Base-by-base conservation (phyloP, 768 basidiomycete genomes). In the Amanita subjunquillea region DNA sequence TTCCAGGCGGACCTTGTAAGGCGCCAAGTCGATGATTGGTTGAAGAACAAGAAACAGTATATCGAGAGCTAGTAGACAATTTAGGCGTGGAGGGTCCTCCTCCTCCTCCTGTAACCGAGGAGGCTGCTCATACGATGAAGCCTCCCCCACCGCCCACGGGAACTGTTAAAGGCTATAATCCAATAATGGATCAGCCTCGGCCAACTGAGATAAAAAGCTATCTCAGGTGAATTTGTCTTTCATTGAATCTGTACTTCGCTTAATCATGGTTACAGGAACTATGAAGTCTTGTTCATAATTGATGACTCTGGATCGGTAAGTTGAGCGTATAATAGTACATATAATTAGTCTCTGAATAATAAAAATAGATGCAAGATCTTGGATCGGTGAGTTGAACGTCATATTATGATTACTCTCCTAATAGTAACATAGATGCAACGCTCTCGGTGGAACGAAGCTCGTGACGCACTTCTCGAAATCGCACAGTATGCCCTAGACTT, bases 401-500 rank as follows among this genome's bases (percentile, higher is more conserved):
- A 27, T 38, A 5, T 4, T 20, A 6, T 12, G 6, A 39, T 43
- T 32, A 13, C 34, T 17, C 20, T 25, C 20, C 39, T 17, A 15
- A 27, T 13, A 6, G 25, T 7, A 12, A 0, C 32, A 17, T 29
- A 60, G 62, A 65, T 63, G 62, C 51, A 54, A 34, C 55, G 56
- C 10, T 25, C 17, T 4, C 34, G 60, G 22, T 69, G 67, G 67
- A 9, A 42, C 5, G 62, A 66, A 56, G 56, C 63, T 6, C 50
- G 62, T 2, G 56, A 60, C 30, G 64, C 67, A 2, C 58, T 69
- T 23, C 41, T 57, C 10, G 63, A 59, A 20, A 67, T 69, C 23
- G 66, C 64, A 5, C 54, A 67, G 13, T 56, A 64, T 36, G 66
- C 67, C n/a, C 54, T 64, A 23, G 43, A 53, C 1, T 57, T 62